Percentiles rank a stretch among this genome's conserved stretches.
These are phyloP conservation scores for Puccinia coronata DNA, from an alignment of 1,284 basidiomycete genomes.

Conservation along the genomic window DNA sequence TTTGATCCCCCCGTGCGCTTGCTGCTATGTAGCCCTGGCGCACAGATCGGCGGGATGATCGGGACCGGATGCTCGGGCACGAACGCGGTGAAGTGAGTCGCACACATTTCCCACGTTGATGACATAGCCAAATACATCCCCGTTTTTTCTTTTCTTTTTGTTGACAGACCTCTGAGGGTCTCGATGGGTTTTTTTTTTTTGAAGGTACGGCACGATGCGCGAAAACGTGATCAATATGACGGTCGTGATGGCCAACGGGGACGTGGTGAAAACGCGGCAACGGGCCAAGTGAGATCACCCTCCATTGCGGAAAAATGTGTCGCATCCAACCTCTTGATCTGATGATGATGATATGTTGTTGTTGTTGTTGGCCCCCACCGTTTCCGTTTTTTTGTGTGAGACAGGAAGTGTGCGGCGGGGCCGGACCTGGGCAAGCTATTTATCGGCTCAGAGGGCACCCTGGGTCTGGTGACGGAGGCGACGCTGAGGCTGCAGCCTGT, in stretches of 20 bases:
- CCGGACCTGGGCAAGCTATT: slow-evolving; percentile 89
- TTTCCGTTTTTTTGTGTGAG: too few relatives aligned
- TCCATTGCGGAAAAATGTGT: too few relatives aligned
- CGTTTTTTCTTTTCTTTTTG: slow-evolving; percentile 73
- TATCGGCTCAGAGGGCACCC: slow-evolving; percentile 89
- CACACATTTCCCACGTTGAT: too few relatives aligned
- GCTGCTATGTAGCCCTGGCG: slow-evolving; percentile 62
- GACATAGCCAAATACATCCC: too few relatives aligned
- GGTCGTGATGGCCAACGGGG: slow-evolving; percentile 76
- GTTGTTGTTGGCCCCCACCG: too few relatives aligned
- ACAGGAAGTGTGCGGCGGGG: slow-evolving; percentile 86
- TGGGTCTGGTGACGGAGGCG: slow-evolving; percentile 90
- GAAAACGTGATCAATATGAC: slow-evolving; percentile 60
- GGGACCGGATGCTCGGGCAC: slow-evolving; percentile 68
- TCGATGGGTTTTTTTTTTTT: slow-evolving; percentile 49
- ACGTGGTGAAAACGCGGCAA: slow-evolving; percentile 88
- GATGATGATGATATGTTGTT: too few relatives aligned
- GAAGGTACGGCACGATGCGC: slow-evolving; percentile 63
- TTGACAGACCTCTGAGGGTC: slow-evolving; percentile 62
- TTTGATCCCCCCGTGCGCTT: too few relatives aligned
- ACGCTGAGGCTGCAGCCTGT: slow-evolving; percentile 69
- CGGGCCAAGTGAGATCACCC: slow-evolving; percentile 63
- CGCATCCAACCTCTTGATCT: too few relatives aligned
- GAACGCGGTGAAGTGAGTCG: slow-evolving; percentile 85
- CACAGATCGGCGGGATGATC: slow-evolving; percentile 89